These are phyloP conservation scores for Diaporthe helianthi DNA, from an alignment of 2,329 filamentous ascomycete genomes.

Conservation along the genomic window DNA sequence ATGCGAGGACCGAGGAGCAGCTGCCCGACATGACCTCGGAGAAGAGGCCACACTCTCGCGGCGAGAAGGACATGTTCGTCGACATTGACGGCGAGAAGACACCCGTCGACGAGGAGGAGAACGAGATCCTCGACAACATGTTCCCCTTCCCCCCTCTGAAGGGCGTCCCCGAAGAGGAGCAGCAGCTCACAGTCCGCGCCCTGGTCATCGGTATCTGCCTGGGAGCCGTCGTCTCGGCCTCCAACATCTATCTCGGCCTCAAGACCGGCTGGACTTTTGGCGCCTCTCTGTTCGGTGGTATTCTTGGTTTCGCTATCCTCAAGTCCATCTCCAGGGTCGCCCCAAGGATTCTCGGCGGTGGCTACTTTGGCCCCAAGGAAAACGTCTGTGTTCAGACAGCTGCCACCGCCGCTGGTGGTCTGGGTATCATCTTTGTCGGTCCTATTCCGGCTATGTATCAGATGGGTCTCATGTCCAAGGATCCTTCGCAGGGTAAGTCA, in stretches of 20 bases:
- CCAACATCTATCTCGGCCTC: constrained; percentile 42
- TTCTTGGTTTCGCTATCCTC: constrained; percentile 63
- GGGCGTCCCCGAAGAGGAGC: constrained; percentile 12
- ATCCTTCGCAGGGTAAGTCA: background rate
- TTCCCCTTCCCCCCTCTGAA: constrained; percentile 14
- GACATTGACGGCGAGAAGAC: constrained; percentile 10
- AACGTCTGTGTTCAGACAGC: constrained; percentile 64
- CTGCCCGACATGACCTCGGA: background rate
- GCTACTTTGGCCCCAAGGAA: constrained; percentile 62
- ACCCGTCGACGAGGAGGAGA: background rate
- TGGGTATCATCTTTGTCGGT: constrained; percentile 61
- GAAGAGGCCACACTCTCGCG: constrained; percentile 2
- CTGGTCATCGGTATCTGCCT: background rate
- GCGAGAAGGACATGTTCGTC: constrained; percentile 20
- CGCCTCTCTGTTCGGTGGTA: constrained; percentile 55
- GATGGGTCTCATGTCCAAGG: constrained; percentile 49
- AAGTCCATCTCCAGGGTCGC: constrained; percentile 55
- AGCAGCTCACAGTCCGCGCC: constrained; percentile 9
- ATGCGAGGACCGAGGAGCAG: constrained; percentile 2
- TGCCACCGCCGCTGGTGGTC: constrained; percentile 61
- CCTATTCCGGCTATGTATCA: constrained; percentile 64
- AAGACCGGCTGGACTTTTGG: constrained; percentile 55
- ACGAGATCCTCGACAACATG: constrained; percentile 19
- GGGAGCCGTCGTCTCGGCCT: constrained; percentile 12
- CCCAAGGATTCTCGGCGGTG: constrained; percentile 55